Evolutionary conservation across 768 basidiomycete genomes (phyloP), one percentile per base, ranked within the genome.

Genomic region (Leccinellum rugosiceps): DNA sequence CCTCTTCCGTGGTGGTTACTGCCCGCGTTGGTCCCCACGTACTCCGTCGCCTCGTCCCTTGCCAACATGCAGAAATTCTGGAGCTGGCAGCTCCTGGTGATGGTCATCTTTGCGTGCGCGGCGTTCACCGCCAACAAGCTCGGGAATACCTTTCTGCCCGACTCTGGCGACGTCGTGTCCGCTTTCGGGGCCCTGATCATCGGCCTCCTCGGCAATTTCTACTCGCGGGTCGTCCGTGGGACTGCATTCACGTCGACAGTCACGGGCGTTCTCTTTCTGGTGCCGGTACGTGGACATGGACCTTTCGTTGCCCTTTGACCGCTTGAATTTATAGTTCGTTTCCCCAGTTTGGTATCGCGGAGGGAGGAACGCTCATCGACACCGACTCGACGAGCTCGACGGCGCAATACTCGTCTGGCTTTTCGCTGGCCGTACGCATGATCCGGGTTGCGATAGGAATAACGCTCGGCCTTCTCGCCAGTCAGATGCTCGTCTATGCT

Each of bases 231-330:
- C 17, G 77, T 86, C 57, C 78, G 85, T 28, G 91, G 90, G 52
- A 92, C 90, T 3, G 90, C 92, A 3, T 94, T 94, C 70, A 92
- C 90, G 0, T 84, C 87, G 11, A 94, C 93, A 89, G 88, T 93
- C n/a, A 89, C 92, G 3, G 89, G 90, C n/a, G 87, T 95, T n/a
- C 73, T 93, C 49, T 93, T 94, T 72, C 77, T 94, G 21, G 92
- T 94, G 11, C 92, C 92, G 48, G 92, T 93, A 69, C 70, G 89
- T 75, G 48, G 43, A 50, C 35, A 7, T 44, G 46, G 32, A 23
- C 19, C 26, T 38, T 38, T 25, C 47, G 10, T 55, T 52, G 30
- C 28, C 6, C 26, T 25, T 50, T 52, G 1, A 8, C 26, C 31
- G 17, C 26, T 26, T 31, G 1, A 50, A 7, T 53, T 67, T 35